phyloP scores from a whole-genome alignment of 495 filamentous ascomycete species.

The Terfezia claveryi region DNA sequence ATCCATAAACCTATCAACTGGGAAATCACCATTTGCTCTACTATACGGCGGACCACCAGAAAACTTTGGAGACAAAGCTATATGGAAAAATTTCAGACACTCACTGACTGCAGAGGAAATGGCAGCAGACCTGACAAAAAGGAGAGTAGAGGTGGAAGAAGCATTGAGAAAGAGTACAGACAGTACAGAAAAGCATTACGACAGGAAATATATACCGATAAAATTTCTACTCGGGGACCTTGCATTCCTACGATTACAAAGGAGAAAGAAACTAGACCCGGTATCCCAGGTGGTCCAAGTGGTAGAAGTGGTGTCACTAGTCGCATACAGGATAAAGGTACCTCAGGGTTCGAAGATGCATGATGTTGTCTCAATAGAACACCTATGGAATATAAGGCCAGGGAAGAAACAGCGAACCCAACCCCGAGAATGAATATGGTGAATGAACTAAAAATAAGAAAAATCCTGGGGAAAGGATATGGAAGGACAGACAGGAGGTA shows the following conservation, averaged over 20 bases:
- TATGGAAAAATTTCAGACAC: neutral
- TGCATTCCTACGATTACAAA: neutral
- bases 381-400: too few species aligned
- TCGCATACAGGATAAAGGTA: neutral
- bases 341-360: neutral
- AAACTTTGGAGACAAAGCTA: neutral
- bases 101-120: neutral
- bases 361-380: too few species aligned
- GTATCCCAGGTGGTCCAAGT: neutral
- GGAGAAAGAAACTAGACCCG: neutral
- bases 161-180: neutral
- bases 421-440: too few species aligned
- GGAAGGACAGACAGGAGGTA: too few species aligned
- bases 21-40: neutral
- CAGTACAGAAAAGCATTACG: neutral
- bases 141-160: neutral
- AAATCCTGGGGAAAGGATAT: too few species aligned
- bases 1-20: neutral
- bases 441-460: too few species aligned
- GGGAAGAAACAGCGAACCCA: too few species aligned
- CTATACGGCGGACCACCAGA: neutral
- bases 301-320: neutral
- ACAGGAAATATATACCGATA: neutral
- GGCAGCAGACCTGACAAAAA: too few species aligned
- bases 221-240: neutral